A percentile compares a stretch with the other conserved stretches of the same genome.
These are phyloP conservation scores for Starmera pachycereana DNA, from an alignment of 805 yeast species.

Conservation along the genomic window DNA sequence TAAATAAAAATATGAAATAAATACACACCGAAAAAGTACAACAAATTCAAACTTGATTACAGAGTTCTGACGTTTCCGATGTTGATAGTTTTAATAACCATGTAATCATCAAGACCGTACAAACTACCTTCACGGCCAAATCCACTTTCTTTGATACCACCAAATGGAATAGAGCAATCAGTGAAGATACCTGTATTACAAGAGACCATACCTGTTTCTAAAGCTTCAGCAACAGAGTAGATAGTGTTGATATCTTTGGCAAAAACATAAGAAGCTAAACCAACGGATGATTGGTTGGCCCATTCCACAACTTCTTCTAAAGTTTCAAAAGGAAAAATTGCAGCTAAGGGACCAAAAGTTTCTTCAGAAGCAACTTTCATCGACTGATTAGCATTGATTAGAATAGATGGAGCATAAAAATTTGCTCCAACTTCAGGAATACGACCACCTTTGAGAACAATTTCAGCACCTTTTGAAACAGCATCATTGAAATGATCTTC, in stretches of 20 bases:
- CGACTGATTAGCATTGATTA: constrained; percentile 39
- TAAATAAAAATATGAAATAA: too few species aligned
- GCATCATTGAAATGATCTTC: constrained; percentile 47
- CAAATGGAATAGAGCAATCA: constrained; percentile 46
- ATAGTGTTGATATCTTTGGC: constrained; percentile 40
- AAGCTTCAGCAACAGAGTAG: constrained; percentile 41
- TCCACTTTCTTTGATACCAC: constrained; percentile 60
- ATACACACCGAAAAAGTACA: too few species aligned
- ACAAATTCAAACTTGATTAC: constrained; percentile 3
- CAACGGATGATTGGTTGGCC: constrained; percentile 47
- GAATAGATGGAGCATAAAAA: constrained; percentile 45
- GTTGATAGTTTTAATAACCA: constrained; percentile 39
- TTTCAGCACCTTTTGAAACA: constrained; percentile 40
- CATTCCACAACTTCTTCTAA: constrained; percentile 40
- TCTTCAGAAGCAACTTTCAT: constrained; percentile 46
- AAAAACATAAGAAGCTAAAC: constrained; percentile 52
- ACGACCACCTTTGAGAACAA: constrained; percentile 41
- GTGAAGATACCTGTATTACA: constrained; percentile 50
- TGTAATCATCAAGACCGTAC: constrained; percentile 53
- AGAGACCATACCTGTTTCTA: constrained; percentile 59
- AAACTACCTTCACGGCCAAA: constrained; percentile 63
- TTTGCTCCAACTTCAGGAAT: constrained; percentile 37
- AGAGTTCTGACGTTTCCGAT: constrained; percentile 27
- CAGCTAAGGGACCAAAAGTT: constrained; percentile 59
- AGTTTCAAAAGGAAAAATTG: constrained; percentile 43